Evolutionary conservation across 2,329 filamentous ascomycete genomes (phyloP).

Genomic region (Cercospora sp.): DNA sequence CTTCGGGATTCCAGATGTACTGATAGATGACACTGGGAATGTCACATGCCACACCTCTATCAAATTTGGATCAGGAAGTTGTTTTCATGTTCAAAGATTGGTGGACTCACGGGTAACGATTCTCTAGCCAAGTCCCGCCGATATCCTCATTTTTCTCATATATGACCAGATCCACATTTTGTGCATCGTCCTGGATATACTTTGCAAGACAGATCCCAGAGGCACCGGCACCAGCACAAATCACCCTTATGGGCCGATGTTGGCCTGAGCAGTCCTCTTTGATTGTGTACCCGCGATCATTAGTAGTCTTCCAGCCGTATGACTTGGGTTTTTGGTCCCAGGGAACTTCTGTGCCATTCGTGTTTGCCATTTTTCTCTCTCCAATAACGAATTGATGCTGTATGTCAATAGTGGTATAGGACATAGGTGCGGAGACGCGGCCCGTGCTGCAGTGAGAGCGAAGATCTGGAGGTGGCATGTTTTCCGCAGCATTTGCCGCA

Average conservation of each 20-base stretch:
- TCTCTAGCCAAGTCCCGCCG: constrained; percentile 43
- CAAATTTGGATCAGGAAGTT: neutral
- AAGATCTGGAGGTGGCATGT: neutral
- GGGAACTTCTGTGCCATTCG: neutral
- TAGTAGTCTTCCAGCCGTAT: neutral
- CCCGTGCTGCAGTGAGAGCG: neutral
- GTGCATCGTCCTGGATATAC: constrained; percentile 4
- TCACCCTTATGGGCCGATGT: constrained; percentile 4
- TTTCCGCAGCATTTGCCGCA: neutral
- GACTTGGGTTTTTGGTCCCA: neutral
- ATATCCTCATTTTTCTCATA: constrained; percentile 43
- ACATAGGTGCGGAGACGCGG: neutral
- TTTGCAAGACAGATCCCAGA: constrained; percentile 12
- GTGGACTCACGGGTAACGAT: constrained; percentile 35
- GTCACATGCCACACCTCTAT: constrained; percentile 16
- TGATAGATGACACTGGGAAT: constrained; percentile 34
- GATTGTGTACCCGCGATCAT: neutral
- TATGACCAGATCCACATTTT: constrained; percentile 38
- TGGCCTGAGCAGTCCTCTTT: neutral
- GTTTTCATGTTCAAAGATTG: neutral
- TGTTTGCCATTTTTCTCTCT: neutral
- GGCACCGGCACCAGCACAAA: constrained; percentile 10
- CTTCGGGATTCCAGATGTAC: constrained; percentile 40
- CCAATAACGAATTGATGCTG: neutral
- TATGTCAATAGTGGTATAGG: neutral